Base-by-base conservation (phyloP, 108 stramenopile genomes). In the Stephanodiscus minutulus region DNA sequence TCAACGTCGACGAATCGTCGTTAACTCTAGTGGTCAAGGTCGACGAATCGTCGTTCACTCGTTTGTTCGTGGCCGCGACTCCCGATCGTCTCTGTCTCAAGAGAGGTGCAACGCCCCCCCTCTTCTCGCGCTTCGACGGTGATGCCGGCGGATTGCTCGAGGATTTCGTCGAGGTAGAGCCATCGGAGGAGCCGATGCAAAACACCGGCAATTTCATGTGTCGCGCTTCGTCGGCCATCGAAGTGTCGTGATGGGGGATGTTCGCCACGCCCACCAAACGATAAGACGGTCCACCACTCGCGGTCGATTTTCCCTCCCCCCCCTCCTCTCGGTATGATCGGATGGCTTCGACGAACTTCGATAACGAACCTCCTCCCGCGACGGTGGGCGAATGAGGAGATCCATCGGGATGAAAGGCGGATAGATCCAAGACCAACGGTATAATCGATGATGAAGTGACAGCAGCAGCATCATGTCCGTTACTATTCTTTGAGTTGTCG, bases 321-420 rank as follows among this genome's bases (percentile, higher is more conserved):
- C 7, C 50, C 9, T 66, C 28, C n/a, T 33, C 43, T 0, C 25
- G 39, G 53, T 56, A 17, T 17, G 70, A 72, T 13, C 12, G 33
- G 21, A 72, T 62, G 37, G 47, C 61, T 53, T 72, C 37, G 11
- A 67, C 73, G n/a, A 74, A 57, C 28, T 39, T 36, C 9, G 46
- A 27, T 28, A 74, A 28, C 21, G 59, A 60, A 2, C 48, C 73
- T 17, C 48, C 7, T 17, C 48, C 7, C 20, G 72, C 21, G 27
- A 61, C 35, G 41, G 62, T 25, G 1, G 25, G 27, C 0, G 24
- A 57, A 64, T 73, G 63, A 21, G 63, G 63, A 13, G 63, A 73
- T 27, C 72, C 70, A 28, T 71, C 72, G 11, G 72, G 72, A 39
- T 65, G 65, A 68, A 74, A 74, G 15, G 64, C 73, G 2, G 73